A percentile compares a stretch with the other conserved stretches of the same genome.
Conservation (phyloP, 129 eudicot genomes). For the Pseudognaphalium luteoalbum region DNA sequence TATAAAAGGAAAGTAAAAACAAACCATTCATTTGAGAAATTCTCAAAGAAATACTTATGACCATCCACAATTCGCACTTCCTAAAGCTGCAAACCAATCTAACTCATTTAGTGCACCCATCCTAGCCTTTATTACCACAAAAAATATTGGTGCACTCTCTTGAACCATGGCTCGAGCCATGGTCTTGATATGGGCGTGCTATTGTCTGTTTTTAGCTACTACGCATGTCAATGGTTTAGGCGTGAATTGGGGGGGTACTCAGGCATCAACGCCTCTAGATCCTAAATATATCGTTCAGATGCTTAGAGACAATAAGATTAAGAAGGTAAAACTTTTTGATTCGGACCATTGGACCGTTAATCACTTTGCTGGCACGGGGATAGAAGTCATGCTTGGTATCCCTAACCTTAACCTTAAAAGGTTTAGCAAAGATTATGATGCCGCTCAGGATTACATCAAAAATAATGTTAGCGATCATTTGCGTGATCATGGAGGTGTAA, state of each 20-base stretch:
- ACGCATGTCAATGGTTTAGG: constrained; percentile 30
- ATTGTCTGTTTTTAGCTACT: constrained; percentile 12
- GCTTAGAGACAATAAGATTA: constrained; percentile 49
- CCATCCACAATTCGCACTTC: not conserved
- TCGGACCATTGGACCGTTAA: constrained; percentile 40
- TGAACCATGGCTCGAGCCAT: constrained; percentile 46
- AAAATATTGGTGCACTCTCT: constrained; percentile 8
- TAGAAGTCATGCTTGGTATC: constrained; percentile 51
- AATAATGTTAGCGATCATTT: constrained; percentile 40
- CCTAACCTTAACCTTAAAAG: constrained; percentile 37
- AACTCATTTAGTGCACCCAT: constrained; percentile 4
- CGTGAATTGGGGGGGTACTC: constrained; percentile 63
- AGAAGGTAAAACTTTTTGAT: constrained; percentile 61
- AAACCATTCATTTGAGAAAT: constrained; percentile 16
- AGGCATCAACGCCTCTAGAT: constrained; percentile 36
- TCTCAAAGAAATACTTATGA: not conserved
- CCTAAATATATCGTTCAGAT: constrained; percentile 38
- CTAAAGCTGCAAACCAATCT: not conserved
- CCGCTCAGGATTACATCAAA: constrained; percentile 42
- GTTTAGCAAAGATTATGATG: constrained; percentile 26
- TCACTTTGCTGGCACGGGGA: constrained; percentile 44
- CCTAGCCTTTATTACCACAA: constrained; percentile 13
- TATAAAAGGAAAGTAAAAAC: constrained; percentile 9
- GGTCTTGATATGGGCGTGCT: constrained; percentile 42
- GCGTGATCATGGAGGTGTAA: constrained; percentile 34